These are phyloP conservation scores for Penicillium nordicum DNA, from an alignment of 2,329 filamentous ascomycete genomes.

Conservation along the genomic window DNA sequence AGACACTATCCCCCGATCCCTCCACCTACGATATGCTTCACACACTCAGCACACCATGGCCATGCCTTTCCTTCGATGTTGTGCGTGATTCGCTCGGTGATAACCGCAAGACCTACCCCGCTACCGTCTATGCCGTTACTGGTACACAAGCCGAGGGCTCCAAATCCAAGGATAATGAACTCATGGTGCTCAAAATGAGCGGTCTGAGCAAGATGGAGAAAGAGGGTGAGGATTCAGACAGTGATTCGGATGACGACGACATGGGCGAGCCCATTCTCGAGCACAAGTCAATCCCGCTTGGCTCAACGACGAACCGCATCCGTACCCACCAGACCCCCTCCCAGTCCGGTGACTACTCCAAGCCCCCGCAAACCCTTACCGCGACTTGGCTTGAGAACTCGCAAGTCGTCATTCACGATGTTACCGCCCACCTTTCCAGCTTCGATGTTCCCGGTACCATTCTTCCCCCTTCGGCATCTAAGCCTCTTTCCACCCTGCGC, in stretches of 20 bases:
- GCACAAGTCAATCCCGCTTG: conserved; percentile 81
- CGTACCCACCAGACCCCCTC: conserved; percentile 77
- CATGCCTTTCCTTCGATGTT: conserved; percentile 93
- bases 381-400: conserved; percentile 90
- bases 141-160: conserved; percentile 84
- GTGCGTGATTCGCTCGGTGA: conserved; percentile 81
- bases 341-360: conserved; percentile 59
- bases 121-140: conserved; percentile 89
- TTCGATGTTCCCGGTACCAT: conserved; percentile 85
- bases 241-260: conserved; percentile 70
- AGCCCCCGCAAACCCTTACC: conserved; percentile 75
- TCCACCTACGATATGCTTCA: conserved; percentile 99
- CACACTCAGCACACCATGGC: conserved; percentile 90
- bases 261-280: conserved; percentile 84
- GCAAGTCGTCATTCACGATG: conserved; percentile 87
- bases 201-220: conserved; percentile 83
- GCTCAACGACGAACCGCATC: conserved; percentile 89
- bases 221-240: conserved; percentile 64
- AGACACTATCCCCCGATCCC: conserved; percentile 84
- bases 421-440: conserved; percentile 80
- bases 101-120: conserved; percentile 86
- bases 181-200: conserved; percentile 96
- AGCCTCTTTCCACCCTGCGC: conserved; percentile 79
- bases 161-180: conserved; percentile 78
- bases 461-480: conserved; percentile 78